phyloP scores from a whole-genome alignment of 495 filamentous ascomycete species.

The Lineolata rhizophorae region DNA sequence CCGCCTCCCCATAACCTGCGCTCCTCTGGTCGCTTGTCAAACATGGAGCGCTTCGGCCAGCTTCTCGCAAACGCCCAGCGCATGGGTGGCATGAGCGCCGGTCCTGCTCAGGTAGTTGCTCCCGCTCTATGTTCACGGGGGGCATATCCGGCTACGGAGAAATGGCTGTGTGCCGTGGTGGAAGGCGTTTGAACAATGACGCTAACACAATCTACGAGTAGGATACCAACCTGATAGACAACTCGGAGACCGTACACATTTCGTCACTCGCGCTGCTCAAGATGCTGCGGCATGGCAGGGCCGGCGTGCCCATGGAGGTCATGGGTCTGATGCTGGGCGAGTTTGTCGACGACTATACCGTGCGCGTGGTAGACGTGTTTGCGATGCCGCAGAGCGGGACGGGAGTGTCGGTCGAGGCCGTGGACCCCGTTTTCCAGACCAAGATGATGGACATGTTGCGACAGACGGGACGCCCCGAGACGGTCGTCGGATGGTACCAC shows the following conservation, averaged over 20 bases:
- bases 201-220: no score
- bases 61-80: slow-evolving; percentile 61
- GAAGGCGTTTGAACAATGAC: neutral
- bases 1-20: neutral
- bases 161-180: no score
- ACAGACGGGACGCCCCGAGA: slow-evolving; percentile 88
- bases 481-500: slow-evolving; percentile 98
- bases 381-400: slow-evolving; percentile 99
- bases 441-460: slow-evolving; percentile 99
- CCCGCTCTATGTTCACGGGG: no score
- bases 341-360: slow-evolving; percentile 97
- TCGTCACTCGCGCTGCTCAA: slow-evolving; percentile 92
- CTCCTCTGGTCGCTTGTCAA: slow-evolving; percentile 3
- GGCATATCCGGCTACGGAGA: no score
- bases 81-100: slow-evolving; percentile 48
- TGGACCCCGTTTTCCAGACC: slow-evolving; percentile 94
- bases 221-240: slow-evolving; percentile 88
- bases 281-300: slow-evolving; percentile 93
- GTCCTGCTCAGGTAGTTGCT: slow-evolving; percentile 51
- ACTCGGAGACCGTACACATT: slow-evolving; percentile 98
- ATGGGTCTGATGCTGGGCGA: slow-evolving; percentile 98
- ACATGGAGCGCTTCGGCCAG: slow-evolving; percentile 71
- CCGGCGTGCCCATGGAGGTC: slow-evolving; percentile 98
- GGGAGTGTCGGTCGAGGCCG: slow-evolving; percentile 92
- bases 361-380: slow-evolving; percentile 93